Conservation (phyloP, 139 green algal species). For the Tetradesmus obliquus region DNA sequence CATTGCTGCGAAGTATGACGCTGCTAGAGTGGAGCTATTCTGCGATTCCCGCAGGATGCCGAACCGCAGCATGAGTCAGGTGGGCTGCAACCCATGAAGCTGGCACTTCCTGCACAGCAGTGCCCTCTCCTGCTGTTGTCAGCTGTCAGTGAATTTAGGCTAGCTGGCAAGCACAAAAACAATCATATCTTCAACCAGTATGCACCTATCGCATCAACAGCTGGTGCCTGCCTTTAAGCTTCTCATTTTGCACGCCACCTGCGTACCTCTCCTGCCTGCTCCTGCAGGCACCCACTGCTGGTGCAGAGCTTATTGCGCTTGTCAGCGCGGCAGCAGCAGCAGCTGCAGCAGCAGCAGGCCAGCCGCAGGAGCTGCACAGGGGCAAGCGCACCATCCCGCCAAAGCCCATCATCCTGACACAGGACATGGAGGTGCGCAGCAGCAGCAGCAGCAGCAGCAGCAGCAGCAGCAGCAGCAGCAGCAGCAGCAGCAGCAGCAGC, state of each 20-base stretch:
- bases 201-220: neutral
- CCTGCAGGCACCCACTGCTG: neutral
- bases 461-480: no score
- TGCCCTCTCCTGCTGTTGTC: neutral
- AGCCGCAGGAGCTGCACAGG: neutral
- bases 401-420: neutral
- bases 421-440: neutral
- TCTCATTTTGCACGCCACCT: neutral
- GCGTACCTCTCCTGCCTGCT: no score
- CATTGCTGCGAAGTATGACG: neutral
- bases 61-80: neutral
- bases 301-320: neutral
- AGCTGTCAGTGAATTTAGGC: neutral
- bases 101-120: neutral
- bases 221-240: neutral
- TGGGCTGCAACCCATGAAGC: no score
- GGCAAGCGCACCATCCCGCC: neutral
- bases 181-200: neutral
- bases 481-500: neutral
- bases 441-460: neutral
- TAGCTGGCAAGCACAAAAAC: neutral
- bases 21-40: neutral
- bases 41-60: neutral
- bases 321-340: neutral
- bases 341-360: constrained; percentile 2